phyloP scores from a whole-genome alignment of 345 rosid species.

The Abelmoschus esculentus region DNA sequence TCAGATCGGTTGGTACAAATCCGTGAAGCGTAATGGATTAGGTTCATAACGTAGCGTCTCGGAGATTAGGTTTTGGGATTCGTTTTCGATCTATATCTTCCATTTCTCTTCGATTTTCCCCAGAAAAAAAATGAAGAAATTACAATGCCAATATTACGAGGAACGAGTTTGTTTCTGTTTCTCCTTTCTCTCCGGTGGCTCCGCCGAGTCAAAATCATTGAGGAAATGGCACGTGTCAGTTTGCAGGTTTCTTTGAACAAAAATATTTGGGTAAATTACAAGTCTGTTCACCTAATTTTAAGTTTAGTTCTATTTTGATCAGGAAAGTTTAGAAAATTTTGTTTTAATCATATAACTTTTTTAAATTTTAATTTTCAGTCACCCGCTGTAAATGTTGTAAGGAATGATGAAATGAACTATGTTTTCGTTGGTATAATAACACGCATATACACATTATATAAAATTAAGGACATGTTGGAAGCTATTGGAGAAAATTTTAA shows the following conservation, averaged over 20 bases:
- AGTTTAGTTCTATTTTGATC: too few relatives aligned
- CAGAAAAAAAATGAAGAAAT: background rate
- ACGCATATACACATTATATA: too few relatives aligned
- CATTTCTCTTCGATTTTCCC: constrained; percentile 21
- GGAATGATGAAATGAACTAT: too few relatives aligned
- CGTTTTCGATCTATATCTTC: constrained; percentile 9
- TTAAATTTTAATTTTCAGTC: too few relatives aligned
- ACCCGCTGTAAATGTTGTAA: too few relatives aligned
- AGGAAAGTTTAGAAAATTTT: too few relatives aligned
- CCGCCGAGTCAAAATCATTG: constrained; percentile 36
- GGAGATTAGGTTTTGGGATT: constrained; percentile 9
- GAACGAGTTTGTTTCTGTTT: background rate
- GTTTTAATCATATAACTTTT: too few relatives aligned
- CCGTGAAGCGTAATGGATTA: constrained; percentile 1
- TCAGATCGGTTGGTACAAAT: constrained; percentile 8
- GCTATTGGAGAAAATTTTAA: too few relatives aligned
- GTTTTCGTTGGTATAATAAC: too few relatives aligned
- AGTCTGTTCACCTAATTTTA: too few relatives aligned
- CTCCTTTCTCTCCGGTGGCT: constrained; percentile 26
- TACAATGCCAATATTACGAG: background rate
- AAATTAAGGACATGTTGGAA: too few relatives aligned
- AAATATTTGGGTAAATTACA: background rate
- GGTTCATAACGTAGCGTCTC: constrained; percentile 12
- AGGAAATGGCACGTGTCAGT: constrained; percentile 19
- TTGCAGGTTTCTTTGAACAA: background rate